Evolutionary conservation across 2,329 filamentous ascomycete genomes (phyloP), one percentile per base, ranked within the genome.

Genomic region (Trichoderma aggressivum): DNA sequence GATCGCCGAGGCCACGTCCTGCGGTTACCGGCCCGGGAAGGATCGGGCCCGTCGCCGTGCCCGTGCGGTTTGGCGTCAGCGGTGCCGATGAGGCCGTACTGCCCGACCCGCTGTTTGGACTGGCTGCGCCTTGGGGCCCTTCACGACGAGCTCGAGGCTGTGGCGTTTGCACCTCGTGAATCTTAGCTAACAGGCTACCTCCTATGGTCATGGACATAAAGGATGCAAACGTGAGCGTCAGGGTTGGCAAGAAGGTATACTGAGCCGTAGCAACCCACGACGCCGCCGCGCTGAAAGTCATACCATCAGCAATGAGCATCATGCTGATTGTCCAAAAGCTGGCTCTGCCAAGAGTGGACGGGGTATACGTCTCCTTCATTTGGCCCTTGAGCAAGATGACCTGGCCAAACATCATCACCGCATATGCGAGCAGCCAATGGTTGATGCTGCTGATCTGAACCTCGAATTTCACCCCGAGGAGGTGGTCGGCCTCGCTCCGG

Each of bases 351-450:
- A 91, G 83, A 2, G 89, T 92, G 0, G 90, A 92, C 3, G 90
- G 90, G 8, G 90, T 92, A 60, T 85, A 89, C 1, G 89, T 87
- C 76, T 91, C 89, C 74, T 86, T 87, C 83, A 91, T 90, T 79
- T 92, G 90, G 60, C 83, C 79, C 76, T 90, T 89, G 69, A 91
- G 82, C 5, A 91, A 82, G 73, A 86, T 84, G 43, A 90, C 85
- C 78, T 92, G 90, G n/a, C 81, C 84, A 72, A 88, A 85, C 39
- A 90, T 81, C n/a, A 90, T 79, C 21, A 84, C 78, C 3, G 87
- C 86, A 72, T 88, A 86, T 4, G 84, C 78, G 30, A 90, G 81
- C 34, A 91, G 81, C 84, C 88, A 90, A n/a, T 83, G 82, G 72
- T 89, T 89, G 61, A 89, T 84, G 67, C 85, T 83, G 74, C 86